Evolutionary conservation across 169 alveolate species (phyloP).

Genomic region (Eimeria zaria): DNA sequence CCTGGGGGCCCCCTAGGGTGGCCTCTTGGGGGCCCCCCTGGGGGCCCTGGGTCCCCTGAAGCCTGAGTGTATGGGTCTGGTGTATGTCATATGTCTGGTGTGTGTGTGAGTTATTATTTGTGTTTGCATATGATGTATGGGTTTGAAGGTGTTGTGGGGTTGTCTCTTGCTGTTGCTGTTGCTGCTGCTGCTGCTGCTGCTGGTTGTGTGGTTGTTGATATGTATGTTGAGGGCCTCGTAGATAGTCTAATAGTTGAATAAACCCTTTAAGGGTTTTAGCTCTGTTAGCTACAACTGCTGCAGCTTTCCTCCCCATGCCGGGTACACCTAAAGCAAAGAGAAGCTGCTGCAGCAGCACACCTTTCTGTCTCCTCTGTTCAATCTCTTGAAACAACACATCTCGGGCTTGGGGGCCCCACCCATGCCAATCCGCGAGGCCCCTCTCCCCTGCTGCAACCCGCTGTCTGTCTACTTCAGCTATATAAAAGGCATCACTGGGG

Average conservation of each 20-base stretch:
- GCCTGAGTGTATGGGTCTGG: no score
- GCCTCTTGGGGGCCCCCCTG: neutral
- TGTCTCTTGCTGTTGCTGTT: neutral
- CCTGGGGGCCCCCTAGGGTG: neutral
- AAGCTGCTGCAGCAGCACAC: constrained; percentile 53
- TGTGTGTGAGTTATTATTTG: no score
- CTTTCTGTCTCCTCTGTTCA: neutral
- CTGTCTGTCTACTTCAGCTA: neutral
- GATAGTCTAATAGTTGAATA: neutral
- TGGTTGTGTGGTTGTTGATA: neutral
- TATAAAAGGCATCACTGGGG: constrained; percentile 22
- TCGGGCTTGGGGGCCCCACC: constrained; percentile 50
- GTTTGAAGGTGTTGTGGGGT: no score
- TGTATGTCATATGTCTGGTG: no score
- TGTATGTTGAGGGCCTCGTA: neutral
- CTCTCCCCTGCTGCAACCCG: constrained; percentile 8
- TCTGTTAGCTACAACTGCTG: neutral
- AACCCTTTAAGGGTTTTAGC: neutral
- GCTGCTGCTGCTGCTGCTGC: neutral
- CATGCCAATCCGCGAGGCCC: constrained; percentile 40
- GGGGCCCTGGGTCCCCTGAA: neutral
- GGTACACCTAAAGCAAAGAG: constrained; percentile 41
- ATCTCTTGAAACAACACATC: constrained; percentile 18
- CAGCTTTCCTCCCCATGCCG: constrained; percentile 27
- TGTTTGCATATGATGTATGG: no score